Base-by-base conservation (phyloP, 129 eudicot species). In the Saussurea involucrata region DNA sequence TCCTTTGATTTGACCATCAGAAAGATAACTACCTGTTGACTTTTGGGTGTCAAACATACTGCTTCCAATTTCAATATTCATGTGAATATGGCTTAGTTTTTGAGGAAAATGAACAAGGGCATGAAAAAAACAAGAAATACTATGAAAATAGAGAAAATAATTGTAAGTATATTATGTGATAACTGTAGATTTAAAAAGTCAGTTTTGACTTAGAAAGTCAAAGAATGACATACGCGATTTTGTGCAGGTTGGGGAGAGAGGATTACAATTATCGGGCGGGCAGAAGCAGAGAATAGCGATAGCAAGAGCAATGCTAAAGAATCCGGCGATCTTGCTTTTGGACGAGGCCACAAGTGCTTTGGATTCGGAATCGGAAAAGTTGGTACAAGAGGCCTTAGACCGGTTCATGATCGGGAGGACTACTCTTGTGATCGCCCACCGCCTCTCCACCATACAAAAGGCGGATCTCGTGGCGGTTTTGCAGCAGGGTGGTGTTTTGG, bases 271-370 rank as follows among this genome's bases (percentile, higher is more conserved):
- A 32, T 95, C 99, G 0, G 99, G 99, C 15, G 99, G 99, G 68
- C 99, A 95, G 72, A 95, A 95, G 75, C 99, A 95, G 77, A 86
- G 99, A 69, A 90, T 92, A 18, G 99, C 99, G 4, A 95, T 95
- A 17, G 97, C 99, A 20, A 79, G 97, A 74, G 99, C 99, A 46
- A 95, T 95, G 97, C 84, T 95, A 12, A 95, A 95, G 81, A 95
- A 95, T 69, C 99, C 99, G 0, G 92, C 92, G 55, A 95, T 95
- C 44, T 77, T 95, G 74, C 96, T 95, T 8, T 82, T 95, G 63
- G 99, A 95, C 9, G 99, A 95, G 83, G 99, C 99, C 25, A 95
- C 99, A 21, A 95, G 99, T 70, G 99, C 99, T 4, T 67, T 95
- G 17, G 99, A 95, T 76, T 89, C 99, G 8, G 99, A 95, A 82